A percentile compares a stretch with the other conserved stretches of the same genome.
Evolutionary conservation across 495 filamentous ascomycete species (phyloP).

Genomic region (Neurospora africana): DNA sequence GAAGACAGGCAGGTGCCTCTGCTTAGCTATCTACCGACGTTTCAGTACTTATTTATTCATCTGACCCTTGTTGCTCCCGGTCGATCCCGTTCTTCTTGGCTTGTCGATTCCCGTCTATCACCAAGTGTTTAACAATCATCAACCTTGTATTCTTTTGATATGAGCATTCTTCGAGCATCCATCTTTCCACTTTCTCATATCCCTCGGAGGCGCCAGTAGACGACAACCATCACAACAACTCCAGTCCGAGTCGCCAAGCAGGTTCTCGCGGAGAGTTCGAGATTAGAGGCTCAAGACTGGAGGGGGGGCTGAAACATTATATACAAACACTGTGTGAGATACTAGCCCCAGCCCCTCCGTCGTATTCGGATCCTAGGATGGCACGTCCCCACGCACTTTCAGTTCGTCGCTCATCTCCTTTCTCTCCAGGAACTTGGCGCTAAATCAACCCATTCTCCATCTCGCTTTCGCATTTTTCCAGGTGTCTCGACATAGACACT

Average conservation of each 20-base stretch:
- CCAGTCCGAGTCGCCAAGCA: not conserved
- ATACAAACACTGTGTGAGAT: not conserved
- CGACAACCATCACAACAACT: not conserved
- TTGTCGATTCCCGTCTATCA: not conserved
- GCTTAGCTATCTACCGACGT: too few species aligned
- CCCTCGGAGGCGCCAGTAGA: not conserved
- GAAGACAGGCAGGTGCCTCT: not conserved
- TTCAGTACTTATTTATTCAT: not conserved
- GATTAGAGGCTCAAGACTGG: not conserved
- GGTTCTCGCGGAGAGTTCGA: not conserved
- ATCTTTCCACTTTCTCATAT: not conserved
- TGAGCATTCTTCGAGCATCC: not conserved
- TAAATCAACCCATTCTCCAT: not conserved
- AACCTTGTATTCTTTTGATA: not conserved
- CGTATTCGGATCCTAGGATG: not conserved
- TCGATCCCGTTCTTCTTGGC: not conserved
- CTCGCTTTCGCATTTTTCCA: conserved; percentile 5
- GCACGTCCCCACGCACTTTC: not conserved
- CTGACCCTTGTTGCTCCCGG: not conserved
- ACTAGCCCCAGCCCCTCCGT: not conserved
- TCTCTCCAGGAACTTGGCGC: not conserved
- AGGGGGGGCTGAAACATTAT: not conserved
- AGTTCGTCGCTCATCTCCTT: not conserved
- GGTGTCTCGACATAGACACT: not conserved
- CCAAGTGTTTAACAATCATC: not conserved